Evolutionary conservation across 805 yeast genomes (phyloP).

Genomic region (Ogataea degrootiae): DNA sequence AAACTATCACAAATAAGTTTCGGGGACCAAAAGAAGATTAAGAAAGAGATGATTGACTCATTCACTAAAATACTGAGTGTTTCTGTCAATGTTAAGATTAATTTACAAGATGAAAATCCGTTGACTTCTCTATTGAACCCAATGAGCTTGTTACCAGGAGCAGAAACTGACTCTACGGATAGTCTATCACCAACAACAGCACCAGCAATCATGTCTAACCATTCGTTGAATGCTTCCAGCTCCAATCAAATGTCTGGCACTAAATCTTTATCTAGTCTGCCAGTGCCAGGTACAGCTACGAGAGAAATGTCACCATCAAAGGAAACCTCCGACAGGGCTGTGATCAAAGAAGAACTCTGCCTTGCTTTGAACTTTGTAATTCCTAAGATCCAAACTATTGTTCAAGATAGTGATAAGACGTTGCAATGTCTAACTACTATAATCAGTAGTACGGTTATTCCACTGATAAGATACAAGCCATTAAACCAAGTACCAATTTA

Average conservation of each 20-base stretch:
- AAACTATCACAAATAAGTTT: conserved; percentile 56
- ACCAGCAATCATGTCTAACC: not conserved
- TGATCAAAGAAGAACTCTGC: conserved; percentile 41
- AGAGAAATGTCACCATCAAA: conserved; percentile 11
- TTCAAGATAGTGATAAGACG: conserved; percentile 61
- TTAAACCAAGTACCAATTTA: conserved; percentile 34
- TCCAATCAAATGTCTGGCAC: not conserved
- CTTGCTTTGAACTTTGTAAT: conserved; percentile 36
- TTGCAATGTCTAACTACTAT: conserved; percentile 45
- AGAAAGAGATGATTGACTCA: conserved; percentile 42
- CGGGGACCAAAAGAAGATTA: conserved; percentile 55
- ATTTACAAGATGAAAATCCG: conserved; percentile 14
- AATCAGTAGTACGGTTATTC: conserved; percentile 47
- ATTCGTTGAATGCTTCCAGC: no score
- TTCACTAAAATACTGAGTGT: conserved; percentile 22
- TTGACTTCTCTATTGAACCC: conserved; percentile 19
- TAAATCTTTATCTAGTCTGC: not conserved
- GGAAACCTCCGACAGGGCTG: conserved; percentile 14
- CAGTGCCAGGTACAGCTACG: not conserved
- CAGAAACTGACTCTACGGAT: conserved; percentile 10
- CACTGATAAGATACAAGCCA: conserved; percentile 45
- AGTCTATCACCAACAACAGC: not conserved
- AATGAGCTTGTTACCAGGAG: conserved; percentile 16
- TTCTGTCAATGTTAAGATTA: conserved; percentile 20
- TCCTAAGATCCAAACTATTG: conserved; percentile 36